phyloP scores from a whole-genome alignment of 306 rosid species.

The Cucumis melo region DNA sequence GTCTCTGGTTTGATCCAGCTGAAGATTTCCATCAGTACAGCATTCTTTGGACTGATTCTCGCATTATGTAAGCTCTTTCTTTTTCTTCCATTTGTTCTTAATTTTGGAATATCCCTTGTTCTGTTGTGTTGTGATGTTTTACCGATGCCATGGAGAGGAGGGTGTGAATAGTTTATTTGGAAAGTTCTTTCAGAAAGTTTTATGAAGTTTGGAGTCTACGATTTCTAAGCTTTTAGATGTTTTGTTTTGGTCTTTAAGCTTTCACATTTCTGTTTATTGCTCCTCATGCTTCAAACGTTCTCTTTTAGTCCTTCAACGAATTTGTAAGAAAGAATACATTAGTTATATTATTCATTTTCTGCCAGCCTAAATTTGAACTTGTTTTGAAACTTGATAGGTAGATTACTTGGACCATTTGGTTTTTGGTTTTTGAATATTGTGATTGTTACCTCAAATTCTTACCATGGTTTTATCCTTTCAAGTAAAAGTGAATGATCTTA shows the following conservation, averaged over 20 bases:
- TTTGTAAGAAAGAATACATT: background rate
- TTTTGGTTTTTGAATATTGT: too few relatives aligned
- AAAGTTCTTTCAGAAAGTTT: background rate
- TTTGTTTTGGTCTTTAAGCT: background rate
- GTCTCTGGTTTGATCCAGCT: constrained; percentile 89
- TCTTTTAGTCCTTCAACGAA: background rate
- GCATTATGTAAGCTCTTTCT: constrained; percentile 51
- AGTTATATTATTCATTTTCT: background rate
- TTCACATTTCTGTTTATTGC: background rate
- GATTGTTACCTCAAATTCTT: too few relatives aligned
- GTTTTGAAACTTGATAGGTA: background rate
- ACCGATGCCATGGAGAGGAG: too few relatives aligned
- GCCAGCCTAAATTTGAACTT: background rate
- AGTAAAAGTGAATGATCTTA: too few relatives aligned
- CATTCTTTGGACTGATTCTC: constrained; percentile 79
- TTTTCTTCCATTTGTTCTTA: background rate
- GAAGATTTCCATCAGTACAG: constrained; percentile 81
- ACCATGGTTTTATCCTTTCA: too few relatives aligned
- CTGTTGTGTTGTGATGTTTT: background rate
- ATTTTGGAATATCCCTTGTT: background rate
- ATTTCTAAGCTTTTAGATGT: background rate
- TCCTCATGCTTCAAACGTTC: background rate
- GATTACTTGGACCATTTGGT: background rate
- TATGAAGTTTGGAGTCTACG: too few relatives aligned
- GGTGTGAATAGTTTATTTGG: background rate